A percentile compares a stretch with the other conserved stretches of the same genome.
Conservation (phyloP, 306 rosid species). For the Styphnolobium japonicum region DNA sequence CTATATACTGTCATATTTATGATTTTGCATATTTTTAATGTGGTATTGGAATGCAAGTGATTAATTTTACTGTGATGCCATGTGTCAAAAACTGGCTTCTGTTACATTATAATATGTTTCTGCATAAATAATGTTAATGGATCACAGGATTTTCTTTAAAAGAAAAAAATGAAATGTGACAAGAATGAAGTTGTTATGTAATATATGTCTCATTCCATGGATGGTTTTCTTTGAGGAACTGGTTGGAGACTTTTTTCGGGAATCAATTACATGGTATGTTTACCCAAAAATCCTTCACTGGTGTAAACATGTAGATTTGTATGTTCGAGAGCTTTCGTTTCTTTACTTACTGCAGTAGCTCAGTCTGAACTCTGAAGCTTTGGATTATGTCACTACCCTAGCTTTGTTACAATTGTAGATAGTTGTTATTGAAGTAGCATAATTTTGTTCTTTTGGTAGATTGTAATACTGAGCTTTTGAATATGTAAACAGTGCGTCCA, state of each 20-base stretch:
- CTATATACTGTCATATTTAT: neutral
- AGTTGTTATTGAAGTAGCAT: neutral
- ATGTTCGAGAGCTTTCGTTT: neutral
- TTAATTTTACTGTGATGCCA: neutral
- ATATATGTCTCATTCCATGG: no score
- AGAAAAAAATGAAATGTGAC: neutral
- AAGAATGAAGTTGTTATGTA: neutral
- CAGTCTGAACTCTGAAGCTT: neutral
- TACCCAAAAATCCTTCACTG: neutral
- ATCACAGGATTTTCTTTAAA: neutral
- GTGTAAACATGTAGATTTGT: neutral
- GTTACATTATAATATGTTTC: neutral
- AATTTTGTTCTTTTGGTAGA: neutral
- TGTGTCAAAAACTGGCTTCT: neutral
- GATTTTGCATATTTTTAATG: neutral
- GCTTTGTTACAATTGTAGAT: neutral
- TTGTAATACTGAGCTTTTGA: conserved; percentile 21
- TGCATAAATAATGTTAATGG: neutral
- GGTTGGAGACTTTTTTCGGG: neutral
- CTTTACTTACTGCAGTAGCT: neutral
- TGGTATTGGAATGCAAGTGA: neutral
- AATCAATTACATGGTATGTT: neutral
- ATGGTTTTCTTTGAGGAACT: neutral
- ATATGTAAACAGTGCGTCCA: conserved; percentile 54
- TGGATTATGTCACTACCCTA: neutral